These are phyloP conservation scores for Populus hybrid DNA, from an alignment of 441 rosid species.

Conservation along the genomic window DNA sequence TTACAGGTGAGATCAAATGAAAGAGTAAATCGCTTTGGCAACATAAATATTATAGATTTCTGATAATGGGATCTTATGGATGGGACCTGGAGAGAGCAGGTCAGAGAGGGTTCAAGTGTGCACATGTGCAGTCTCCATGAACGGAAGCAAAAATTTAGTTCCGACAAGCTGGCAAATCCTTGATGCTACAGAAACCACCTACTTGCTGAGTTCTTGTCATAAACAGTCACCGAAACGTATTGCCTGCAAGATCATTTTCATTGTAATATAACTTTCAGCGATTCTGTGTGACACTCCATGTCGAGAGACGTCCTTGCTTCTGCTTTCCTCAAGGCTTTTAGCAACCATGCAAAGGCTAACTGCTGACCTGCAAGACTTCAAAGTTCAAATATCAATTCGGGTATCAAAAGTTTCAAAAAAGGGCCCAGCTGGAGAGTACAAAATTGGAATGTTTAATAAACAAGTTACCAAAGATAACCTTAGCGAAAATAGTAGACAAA, in stretches of 20 bases:
- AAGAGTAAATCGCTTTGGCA: not conserved
- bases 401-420: constrained; percentile 24
- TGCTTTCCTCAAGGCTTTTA: constrained; percentile 36
- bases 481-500: not conserved
- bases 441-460: constrained; percentile 28
- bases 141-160: not conserved
- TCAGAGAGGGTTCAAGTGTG: not conserved
- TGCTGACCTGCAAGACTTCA: constrained; percentile 28
- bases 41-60: not conserved
- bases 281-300: constrained; percentile 24
- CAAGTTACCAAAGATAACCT: constrained; percentile 20
- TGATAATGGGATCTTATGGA: not conserved
- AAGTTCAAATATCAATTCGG: constrained; percentile 31
- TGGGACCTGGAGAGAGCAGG: not conserved
- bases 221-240: constrained; percentile 18
- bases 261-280: constrained; percentile 33
- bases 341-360: constrained; percentile 27
- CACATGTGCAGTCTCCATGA: not conserved
- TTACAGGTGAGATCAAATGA: not conserved
- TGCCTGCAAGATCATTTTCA: constrained; percentile 26
- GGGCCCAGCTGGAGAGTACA: constrained; percentile 23
- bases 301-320: constrained; percentile 37
- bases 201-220: constrained; percentile 31
- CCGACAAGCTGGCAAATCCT: not conserved
- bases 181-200: constrained; percentile 10